phyloP scores from a whole-genome alignment of 2,329 filamentous ascomycete genomes.

The Calonectria hawksworthii region DNA sequence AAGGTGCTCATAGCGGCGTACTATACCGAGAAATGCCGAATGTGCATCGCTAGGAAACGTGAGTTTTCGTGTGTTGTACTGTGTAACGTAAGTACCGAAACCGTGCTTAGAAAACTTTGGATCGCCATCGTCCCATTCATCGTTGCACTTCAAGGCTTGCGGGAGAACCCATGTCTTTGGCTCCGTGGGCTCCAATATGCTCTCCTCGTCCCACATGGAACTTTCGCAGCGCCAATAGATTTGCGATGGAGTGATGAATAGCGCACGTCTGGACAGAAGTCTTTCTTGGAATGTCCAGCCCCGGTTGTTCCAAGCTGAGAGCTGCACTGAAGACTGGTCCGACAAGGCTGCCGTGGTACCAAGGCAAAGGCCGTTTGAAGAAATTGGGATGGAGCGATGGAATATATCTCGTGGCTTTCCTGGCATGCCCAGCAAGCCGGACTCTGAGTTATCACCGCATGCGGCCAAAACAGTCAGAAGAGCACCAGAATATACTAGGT shows the following conservation, averaged over 20 bases:
- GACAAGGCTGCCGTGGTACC: background rate
- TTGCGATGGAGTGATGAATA: conserved; percentile 26
- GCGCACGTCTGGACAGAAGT: conserved; percentile 17
- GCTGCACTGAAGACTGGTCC: background rate
- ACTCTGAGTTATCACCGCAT: background rate
- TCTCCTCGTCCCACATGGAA: conserved; percentile 32
- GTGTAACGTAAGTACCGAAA: conserved; percentile 2
- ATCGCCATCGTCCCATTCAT: conserved; percentile 24
- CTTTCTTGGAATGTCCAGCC: conserved; percentile 35
- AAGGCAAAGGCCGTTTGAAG: conserved; percentile 17
- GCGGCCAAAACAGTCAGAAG: background rate
- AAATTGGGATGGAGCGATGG: background rate
- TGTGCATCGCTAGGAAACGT: conserved; percentile 24
- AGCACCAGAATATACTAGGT: conserved; percentile 24
- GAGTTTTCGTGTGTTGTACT: conserved; percentile 22
- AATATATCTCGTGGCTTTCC: conserved; percentile 4
- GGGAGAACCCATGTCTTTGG: background rate
- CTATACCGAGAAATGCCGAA: conserved; percentile 21
- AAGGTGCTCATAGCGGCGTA: conserved; percentile 29
- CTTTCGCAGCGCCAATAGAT: conserved; percentile 28
- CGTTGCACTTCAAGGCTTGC: conserved; percentile 17
- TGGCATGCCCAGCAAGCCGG: background rate
- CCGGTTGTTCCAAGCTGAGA: conserved; percentile 8
- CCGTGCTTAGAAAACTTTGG: conserved; percentile 7
- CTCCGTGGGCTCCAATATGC: conserved; percentile 9